Conservation (phyloP, 345 rosid species). For the Sisymbrium altissimum region DNA sequence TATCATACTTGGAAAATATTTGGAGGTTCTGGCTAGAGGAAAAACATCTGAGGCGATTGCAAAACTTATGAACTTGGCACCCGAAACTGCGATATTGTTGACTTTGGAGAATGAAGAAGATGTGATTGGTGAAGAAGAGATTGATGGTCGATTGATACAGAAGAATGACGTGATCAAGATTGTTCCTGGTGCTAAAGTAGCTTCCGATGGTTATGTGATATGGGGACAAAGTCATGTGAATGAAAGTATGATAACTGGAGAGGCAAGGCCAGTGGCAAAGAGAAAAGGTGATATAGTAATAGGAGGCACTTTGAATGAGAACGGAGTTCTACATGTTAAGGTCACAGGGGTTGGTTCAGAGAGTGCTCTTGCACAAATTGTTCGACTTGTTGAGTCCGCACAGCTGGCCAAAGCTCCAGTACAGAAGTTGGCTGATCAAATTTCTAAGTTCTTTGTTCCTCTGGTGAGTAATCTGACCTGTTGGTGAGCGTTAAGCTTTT, state of each 20-base stretch:
- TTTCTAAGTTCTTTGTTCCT: constrained; percentile 85
- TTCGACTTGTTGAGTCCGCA: constrained; percentile 89
- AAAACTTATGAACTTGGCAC: constrained; percentile 85
- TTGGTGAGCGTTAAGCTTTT: background rate
- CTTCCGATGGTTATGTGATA: constrained; percentile 65
- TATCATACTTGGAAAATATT: constrained; percentile 84
- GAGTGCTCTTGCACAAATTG: constrained; percentile 90
- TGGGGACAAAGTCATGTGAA: constrained; percentile 77
- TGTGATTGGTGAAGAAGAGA: constrained; percentile 66
- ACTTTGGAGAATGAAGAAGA: constrained; percentile 54
- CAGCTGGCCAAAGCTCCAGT: constrained; percentile 97
- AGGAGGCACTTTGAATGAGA: constrained; percentile 89
- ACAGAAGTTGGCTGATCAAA: constrained; percentile 89
- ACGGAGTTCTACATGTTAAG: constrained; percentile 75
- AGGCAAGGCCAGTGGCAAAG: constrained; percentile 66
- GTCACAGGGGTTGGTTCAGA: constrained; percentile 91
- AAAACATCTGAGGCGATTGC: constrained; percentile 92
- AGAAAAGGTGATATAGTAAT: constrained; percentile 79
- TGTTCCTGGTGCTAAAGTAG: constrained; percentile 63
- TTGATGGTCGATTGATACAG: constrained; percentile 77
- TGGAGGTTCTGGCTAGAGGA: constrained; percentile 84
- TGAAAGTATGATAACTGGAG: constrained; percentile 82
- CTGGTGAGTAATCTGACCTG: constrained; percentile 40
- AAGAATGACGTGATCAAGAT: constrained; percentile 76
- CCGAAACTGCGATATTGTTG: constrained; percentile 66